A percentile compares a stretch with the other conserved stretches of the same genome.
phyloP scores from a whole-genome alignment of 352 stramenopile genomes.

The Thraustochytrium sp. region DNA sequence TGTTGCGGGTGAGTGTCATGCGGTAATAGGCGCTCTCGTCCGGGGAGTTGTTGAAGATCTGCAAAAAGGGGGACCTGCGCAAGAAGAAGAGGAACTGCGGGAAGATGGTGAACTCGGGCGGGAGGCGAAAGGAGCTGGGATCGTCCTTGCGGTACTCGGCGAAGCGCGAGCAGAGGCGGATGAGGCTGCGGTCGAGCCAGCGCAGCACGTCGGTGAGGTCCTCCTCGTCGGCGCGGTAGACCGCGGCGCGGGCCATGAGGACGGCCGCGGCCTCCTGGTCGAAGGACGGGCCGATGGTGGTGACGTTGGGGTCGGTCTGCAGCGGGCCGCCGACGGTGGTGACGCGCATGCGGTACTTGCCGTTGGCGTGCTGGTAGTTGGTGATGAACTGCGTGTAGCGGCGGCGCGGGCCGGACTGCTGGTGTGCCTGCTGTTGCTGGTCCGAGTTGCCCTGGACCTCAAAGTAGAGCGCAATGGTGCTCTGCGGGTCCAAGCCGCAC shows the following conservation, averaged over 20 bases:
- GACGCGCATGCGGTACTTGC: constrained; percentile 86
- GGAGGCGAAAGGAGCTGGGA: constrained; percentile 89
- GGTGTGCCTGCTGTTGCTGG: constrained; percentile 32
- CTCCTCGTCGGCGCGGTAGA: constrained; percentile 69
- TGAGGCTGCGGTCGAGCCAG: constrained; percentile 94
- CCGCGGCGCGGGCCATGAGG: constrained; percentile 80
- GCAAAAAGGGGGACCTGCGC: constrained; percentile 96
- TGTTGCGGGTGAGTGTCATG: constrained; percentile 83
- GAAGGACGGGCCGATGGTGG: constrained; percentile 70
- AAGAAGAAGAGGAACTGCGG: constrained; percentile 99
- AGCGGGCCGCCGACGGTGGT: constrained; percentile 88
- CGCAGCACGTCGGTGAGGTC: constrained; percentile 79
- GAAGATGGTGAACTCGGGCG: constrained; percentile 96
- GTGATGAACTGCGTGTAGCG: constrained; percentile 92
- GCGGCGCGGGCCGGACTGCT: neutral
- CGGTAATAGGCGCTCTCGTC: constrained; percentile 79
- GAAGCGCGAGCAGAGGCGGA: constrained; percentile 96
- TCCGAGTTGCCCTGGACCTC: constrained; percentile 57
- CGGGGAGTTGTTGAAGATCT: constrained; percentile 96
- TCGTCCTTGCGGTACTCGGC: constrained; percentile 97
- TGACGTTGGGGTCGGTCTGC: constrained; percentile 72
- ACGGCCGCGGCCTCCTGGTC: constrained; percentile 98
- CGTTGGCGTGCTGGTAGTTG: constrained; percentile 95
- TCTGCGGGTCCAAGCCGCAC: constrained; percentile 91
- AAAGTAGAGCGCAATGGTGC: constrained; percentile 98